A percentile compares a stretch with the other conserved stretches of the same genome.
Evolutionary conservation across 371 early-diverging fungal genomes (phyloP).

Genomic region (Mucor velutinosus): DNA sequence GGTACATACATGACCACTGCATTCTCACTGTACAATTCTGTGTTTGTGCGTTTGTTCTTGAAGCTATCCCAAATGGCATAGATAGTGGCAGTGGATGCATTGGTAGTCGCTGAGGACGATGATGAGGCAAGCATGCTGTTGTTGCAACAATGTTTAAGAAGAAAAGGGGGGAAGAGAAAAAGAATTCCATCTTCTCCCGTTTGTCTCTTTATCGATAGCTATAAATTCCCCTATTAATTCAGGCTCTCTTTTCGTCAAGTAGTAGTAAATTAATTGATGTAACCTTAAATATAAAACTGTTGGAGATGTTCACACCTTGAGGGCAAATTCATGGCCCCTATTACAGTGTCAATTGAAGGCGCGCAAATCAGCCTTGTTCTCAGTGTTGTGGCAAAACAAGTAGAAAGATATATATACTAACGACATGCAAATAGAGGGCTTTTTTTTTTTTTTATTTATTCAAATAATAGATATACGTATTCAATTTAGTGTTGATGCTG

Average conservation of each 20-base stretch:
- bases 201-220: not conserved
- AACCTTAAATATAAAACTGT: not conserved
- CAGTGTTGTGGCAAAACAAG: not conserved
- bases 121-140: constrained; percentile 4
- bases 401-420: not conserved
- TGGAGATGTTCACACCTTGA: not conserved
- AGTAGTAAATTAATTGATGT: not conserved
- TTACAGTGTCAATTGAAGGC: not conserved
- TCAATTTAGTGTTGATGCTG: not conserved
- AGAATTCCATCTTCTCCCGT: not conserved
- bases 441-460: not conserved
- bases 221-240: not conserved
- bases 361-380: not conserved
- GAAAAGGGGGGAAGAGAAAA: constrained; percentile 5
- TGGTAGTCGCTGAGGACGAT: not conserved
- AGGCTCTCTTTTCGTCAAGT: not conserved
- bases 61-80: constrained; percentile 31
- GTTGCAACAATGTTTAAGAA: not conserved
- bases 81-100: constrained; percentile 1
- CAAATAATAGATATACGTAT: not conserved
- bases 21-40: constrained; percentile 38
- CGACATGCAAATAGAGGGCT: not conserved
- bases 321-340: not conserved
- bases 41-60: constrained; percentile 40
- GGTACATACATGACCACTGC: constrained; percentile 47